Evolutionary conservation across 805 yeast genomes (phyloP), one percentile per base, ranked within the genome.

Genomic region (Debaryomyces tyrocola): DNA sequence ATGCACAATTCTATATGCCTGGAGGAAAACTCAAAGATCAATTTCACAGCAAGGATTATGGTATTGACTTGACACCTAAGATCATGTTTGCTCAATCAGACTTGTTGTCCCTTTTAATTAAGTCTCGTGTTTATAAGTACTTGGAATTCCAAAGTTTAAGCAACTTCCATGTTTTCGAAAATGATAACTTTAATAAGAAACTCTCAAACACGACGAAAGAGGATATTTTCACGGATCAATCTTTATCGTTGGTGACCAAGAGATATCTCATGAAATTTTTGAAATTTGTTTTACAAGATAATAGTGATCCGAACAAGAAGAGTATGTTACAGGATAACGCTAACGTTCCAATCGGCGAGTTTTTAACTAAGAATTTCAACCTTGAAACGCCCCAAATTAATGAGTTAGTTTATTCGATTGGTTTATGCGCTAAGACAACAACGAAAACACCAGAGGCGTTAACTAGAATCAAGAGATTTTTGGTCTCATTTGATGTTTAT

Each of bases 131-230:
- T 17, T 88, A 88, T 63, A 84, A 88, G 62, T 92, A 92, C 67
- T 75, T 94, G 61, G 98, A 94, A 65, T 92, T 92, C 70, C 95
- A 90, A 70, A 84, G 96, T 20, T 70, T 92, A 52, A 81, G 89
- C 38, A 85, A 84, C 53, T 91, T 92, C 71, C 98, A 94, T 65
- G 88, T 96, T n/a, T 94, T 79, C 67, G 97, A 91, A 66, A 86
- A 89, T 61, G 97, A 92, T 64, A 77, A 83, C 43, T 92, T 94
- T 69, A 96, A 87, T 55, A 64, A 67, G 48, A 89, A 89, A 63
- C 79, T 91, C 60, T 78, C 90, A 28, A 86, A 86, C 50, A 66
- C 75, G 33, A 80, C 96, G 24, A 92, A 90, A 63, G 95, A 92
- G 66, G 97, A 90, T 58, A 91, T 92, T 38, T 92, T 92, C 72